These are phyloP conservation scores for Phytophthora litchii DNA, from an alignment of 352 stramenopile genomes.

Conservation along the genomic window DNA sequence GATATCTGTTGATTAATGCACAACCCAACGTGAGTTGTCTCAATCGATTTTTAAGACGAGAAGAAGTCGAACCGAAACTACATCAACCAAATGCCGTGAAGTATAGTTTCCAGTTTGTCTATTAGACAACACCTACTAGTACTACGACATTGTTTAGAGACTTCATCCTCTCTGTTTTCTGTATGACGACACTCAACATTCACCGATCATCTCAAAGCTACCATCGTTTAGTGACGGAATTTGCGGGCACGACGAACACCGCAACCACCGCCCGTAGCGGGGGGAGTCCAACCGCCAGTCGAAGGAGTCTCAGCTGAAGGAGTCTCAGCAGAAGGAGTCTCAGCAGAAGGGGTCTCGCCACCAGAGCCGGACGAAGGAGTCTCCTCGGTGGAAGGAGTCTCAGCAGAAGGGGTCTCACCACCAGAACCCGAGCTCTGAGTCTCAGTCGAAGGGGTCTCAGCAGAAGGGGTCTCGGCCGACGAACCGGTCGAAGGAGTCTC, in stretches of 20 bases:
- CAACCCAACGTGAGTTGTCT: too few relatives aligned
- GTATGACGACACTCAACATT: constrained; percentile 11
- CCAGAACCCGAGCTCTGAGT: not conserved
- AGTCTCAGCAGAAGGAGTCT: too few relatives aligned
- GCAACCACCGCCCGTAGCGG: constrained; percentile 9
- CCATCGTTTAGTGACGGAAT: constrained; percentile 23
- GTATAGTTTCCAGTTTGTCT: constrained; percentile 11
- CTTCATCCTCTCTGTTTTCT: constrained; percentile 17
- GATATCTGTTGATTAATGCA: too few relatives aligned
- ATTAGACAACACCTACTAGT: constrained; percentile 18
- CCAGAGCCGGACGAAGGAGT: not conserved
- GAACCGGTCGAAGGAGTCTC: constrained; percentile 3
- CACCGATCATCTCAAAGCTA: constrained; percentile 1
- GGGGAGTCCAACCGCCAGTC: constrained; percentile 6
- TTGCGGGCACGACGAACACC: constrained; percentile 14
- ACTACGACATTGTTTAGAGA: constrained; percentile 10
- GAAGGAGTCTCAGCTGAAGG: not conserved
- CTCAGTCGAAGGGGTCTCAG: too few relatives aligned
- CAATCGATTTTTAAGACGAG: too few relatives aligned
- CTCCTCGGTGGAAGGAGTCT: not conserved
- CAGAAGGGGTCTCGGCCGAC: not conserved
- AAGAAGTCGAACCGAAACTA: not conserved
- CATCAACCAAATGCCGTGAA: not conserved
- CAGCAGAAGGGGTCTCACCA: not conserved
- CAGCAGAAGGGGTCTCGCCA: too few relatives aligned